These are phyloP conservation scores for Leccinum uliginosum DNA, from an alignment of 768 basidiomycete species.

Conservation along the genomic window DNA sequence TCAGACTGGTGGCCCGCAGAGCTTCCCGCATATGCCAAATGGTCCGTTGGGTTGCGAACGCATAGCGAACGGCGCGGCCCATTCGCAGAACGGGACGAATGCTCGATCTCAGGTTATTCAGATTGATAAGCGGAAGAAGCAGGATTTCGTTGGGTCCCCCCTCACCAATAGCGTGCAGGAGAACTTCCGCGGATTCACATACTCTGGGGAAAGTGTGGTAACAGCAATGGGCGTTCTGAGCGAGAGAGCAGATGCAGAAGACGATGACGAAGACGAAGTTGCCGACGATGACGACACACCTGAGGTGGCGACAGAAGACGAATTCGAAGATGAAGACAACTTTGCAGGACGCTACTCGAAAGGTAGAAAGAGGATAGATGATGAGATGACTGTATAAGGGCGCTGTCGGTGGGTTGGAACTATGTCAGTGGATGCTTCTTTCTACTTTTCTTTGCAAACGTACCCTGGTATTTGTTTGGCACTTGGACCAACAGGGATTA, in stretches of 20 bases:
- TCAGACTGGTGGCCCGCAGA: constrained; percentile 31
- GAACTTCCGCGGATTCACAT: constrained; percentile 94
- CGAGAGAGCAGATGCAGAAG: constrained; percentile 29
- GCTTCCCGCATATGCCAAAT: constrained; percentile 56
- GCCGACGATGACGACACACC: constrained; percentile 48
- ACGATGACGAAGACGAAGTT: constrained; percentile 34
- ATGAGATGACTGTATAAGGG: constrained; percentile 31
- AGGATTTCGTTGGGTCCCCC: constrained; percentile 52
- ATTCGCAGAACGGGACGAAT: constrained; percentile 17
- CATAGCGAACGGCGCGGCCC: constrained; percentile 9
- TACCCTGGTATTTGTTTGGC: constrained; percentile 9
- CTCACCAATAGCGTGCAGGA: constrained; percentile 92
- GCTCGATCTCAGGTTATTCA: constrained; percentile 39
- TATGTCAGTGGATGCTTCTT: constrained; percentile 11
- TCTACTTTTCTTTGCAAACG: constrained; percentile 1
- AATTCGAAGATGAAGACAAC: constrained; percentile 60
- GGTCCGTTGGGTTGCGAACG: constrained; percentile 72
- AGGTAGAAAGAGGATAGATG: constrained; percentile 42
- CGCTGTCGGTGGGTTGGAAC: constrained; percentile 6
- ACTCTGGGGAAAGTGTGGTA: constrained; percentile 64
- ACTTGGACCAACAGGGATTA: constrained; percentile 21
- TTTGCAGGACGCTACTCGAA: constrained; percentile 71
- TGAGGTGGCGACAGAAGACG: constrained; percentile 66
- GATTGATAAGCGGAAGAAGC: constrained; percentile 47
- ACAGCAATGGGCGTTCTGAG: constrained; percentile 40